phyloP scores from a whole-genome alignment of 441 rosid genomes.

The Erysimum cheiri region DNA sequence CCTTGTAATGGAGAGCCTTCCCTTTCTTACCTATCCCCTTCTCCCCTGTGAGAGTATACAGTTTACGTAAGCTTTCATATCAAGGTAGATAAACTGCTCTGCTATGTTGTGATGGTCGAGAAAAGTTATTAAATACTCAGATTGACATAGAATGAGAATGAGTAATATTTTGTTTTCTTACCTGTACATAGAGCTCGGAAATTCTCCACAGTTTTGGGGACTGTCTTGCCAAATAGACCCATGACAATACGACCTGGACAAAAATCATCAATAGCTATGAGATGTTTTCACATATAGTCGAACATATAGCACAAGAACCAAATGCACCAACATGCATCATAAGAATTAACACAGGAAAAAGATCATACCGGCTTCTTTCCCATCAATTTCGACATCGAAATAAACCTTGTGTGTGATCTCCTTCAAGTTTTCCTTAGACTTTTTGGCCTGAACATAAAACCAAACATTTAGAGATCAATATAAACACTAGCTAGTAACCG shows the following conservation, averaged over 20 bases:
- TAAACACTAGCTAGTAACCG: constrained; percentile 1
- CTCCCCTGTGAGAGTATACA: constrained; percentile 55
- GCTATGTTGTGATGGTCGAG: neutral
- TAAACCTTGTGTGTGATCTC: constrained; percentile 74
- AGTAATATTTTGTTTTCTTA: constrained; percentile 27
- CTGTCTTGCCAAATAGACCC: constrained; percentile 72
- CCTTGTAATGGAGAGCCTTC: constrained; percentile 87
- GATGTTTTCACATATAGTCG: neutral
- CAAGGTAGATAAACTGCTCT: neutral
- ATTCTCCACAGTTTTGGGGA: constrained; percentile 79
- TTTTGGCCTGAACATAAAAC: constrained; percentile 53
- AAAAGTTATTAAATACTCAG: neutral
- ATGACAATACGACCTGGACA: constrained; percentile 68
- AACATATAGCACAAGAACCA: neutral
- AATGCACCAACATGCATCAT: constrained; percentile 13
- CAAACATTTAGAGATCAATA: constrained; percentile 25
- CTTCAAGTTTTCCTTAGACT: constrained; percentile 52
- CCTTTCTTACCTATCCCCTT: constrained; percentile 85
- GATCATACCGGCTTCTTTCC: constrained; percentile 70
- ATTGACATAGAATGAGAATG: neutral
- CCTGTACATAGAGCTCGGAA: constrained; percentile 85
- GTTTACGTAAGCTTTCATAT: constrained; percentile 3
- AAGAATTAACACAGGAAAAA: constrained; percentile 10
- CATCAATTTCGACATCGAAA: constrained; percentile 72
- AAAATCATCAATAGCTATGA: neutral